Base-by-base conservation (phyloP, 1,139 yeast species). In the Taiozyma sp. region DNA sequence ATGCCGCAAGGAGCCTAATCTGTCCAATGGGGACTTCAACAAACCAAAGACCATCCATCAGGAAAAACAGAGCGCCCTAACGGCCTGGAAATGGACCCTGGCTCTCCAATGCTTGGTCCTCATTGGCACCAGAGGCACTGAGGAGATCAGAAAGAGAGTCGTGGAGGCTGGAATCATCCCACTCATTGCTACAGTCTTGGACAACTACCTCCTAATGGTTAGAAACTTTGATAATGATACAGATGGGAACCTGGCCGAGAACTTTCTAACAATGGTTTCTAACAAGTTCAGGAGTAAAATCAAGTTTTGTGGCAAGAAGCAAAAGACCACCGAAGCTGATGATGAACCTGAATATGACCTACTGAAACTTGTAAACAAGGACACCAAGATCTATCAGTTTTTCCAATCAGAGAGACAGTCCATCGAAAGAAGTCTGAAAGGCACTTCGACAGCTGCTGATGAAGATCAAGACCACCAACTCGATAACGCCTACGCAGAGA, bases 81-180 rank as follows among this genome's bases (percentile, higher is more conserved):
- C 83, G 19, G 93, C 96, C 0, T 91, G 97, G 97, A 93, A 91
- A 69, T 93, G 99, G 99, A 88, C 96, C 7, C 72, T 93, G 53
- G 89, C 97, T 0, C 83, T 93, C 64, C 98, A 93, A 69, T 90
- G 97, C 63, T 71, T 93, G 53, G 96, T 91, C 1, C 77, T 90
- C 54, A 81, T 93, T 29, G 97, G 97, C 16, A 91, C 97, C 1
- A 76, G 98, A 59, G 99, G 99, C 32, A 83, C 95, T 1, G 97
- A 91, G 67, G 74, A 75, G 51, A 88, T 90, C 47, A 75, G 99
- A 46, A 83, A 85, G 59, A 82, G 93, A 59, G 88, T 93, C 8
- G 97, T 90, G 7, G 84, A 86, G 57, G 96, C 97, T 2, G 98
- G 97, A 4, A 83, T 91, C 53, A 76, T 93, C 41, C 97, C 97